Conservation (phyloP, 257 asterid genomes). For the Marsdenia floribunda region DNA sequence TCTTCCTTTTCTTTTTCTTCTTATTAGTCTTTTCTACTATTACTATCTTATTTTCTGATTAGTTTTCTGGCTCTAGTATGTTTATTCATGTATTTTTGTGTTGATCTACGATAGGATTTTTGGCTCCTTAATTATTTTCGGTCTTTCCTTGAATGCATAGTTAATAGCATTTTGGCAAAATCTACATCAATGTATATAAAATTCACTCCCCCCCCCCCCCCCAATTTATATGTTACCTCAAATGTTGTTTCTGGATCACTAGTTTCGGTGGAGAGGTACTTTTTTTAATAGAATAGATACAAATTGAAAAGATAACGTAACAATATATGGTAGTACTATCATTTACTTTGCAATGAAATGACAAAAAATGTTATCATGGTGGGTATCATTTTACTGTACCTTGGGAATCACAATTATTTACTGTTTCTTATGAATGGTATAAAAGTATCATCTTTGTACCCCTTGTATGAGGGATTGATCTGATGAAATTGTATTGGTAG, state of each 20-base stretch:
- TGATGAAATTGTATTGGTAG: background rate
- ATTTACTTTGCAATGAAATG: background rate
- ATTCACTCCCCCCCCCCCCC: background rate
- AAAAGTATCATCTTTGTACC: too few relatives aligned
- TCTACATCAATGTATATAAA: too few relatives aligned
- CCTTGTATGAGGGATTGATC: background rate
- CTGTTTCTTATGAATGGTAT: background rate
- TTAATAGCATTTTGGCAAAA: background rate
- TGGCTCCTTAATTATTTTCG: background rate
- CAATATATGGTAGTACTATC: background rate
- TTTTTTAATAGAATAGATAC: background rate
- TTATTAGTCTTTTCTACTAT: background rate
- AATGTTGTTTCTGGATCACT: background rate
- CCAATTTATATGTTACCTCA: too few relatives aligned
- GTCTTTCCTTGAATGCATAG: background rate
- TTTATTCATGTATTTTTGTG: background rate
- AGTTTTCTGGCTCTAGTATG: background rate
- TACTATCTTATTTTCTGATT: background rate
- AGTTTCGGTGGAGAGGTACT: background rate
- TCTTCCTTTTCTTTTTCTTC: background rate
- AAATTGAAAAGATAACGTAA: background rate
- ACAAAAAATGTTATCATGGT: background rate
- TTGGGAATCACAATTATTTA: too few relatives aligned
- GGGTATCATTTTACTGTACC: background rate
- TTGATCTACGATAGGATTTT: background rate